These are phyloP conservation scores for Linanthus parryae DNA, from an alignment of 148 eudicot genomes.

Conservation along the genomic window DNA sequence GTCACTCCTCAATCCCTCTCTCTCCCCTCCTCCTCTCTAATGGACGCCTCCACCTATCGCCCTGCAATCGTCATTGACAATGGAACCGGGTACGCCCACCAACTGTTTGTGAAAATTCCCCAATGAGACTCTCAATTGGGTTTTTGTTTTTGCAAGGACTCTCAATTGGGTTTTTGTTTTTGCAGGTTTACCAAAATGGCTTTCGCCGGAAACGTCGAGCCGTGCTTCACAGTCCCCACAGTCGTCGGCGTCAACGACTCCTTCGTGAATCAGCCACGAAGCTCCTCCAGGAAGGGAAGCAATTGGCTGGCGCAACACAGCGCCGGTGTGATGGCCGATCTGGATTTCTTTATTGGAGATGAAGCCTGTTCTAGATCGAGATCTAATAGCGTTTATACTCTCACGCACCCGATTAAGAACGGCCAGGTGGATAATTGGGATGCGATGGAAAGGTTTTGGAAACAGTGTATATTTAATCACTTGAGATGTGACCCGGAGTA, in stretches of 20 bases:
- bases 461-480: constrained; percentile 89
- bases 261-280: constrained; percentile 58
- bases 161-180: too few relatives aligned
- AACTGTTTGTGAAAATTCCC: too few relatives aligned
- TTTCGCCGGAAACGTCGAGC: constrained; percentile 91
- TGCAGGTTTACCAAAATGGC: constrained; percentile 96
- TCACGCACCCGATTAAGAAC: constrained; percentile 67
- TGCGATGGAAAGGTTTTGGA: constrained; percentile 95
- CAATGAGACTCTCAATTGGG: too few relatives aligned
- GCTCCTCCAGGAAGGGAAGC: constrained; percentile 43
- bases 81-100: too few relatives aligned
- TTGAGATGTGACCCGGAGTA: constrained; percentile 94
- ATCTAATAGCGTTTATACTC: constrained; percentile 62
- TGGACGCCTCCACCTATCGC: too few relatives aligned
- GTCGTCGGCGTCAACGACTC: constrained; percentile 80
- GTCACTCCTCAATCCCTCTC: too few relatives aligned
- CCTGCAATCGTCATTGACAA: too few relatives aligned
- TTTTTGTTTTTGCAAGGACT: too few relatives aligned
- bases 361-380: constrained; percentile 71
- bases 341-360: constrained; percentile 81
- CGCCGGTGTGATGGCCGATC: constrained; percentile 94
- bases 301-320: constrained; percentile 70
- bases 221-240: constrained; percentile 70
- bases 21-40: too few relatives aligned
- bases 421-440: constrained; percentile 94